phyloP scores from a whole-genome alignment of 768 basidiomycete genomes.

The Baorangia bicolor region DNA sequence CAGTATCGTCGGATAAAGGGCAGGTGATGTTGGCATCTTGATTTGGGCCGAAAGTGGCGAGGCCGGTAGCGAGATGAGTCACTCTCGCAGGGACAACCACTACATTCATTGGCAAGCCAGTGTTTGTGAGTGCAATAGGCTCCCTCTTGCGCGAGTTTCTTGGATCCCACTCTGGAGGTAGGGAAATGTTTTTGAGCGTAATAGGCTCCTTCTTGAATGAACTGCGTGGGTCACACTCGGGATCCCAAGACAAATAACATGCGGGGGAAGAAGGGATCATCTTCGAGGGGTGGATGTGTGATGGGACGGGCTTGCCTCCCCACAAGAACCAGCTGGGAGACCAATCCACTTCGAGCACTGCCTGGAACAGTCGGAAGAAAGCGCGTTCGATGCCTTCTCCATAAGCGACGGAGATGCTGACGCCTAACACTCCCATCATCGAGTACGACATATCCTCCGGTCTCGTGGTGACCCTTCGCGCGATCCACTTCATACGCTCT shows the following conservation, averaged over 20 bases:
- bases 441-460: conserved; percentile 19
- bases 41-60: neutral
- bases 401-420: conserved; percentile 15
- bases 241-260: neutral
- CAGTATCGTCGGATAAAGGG: neutral
- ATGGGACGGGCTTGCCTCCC: neutral
- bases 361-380: conserved; percentile 9
- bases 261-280: conserved; percentile 7
- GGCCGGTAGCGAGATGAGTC: neutral
- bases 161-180: too few species aligned
- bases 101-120: neutral
- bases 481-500: conserved; percentile 15
- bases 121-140: neutral
- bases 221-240: neutral
- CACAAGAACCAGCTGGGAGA: neutral
- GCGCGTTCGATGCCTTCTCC: conserved; percentile 17
- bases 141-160: too few species aligned
- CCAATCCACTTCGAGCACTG: neutral
- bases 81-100: neutral
- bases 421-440: conserved; percentile 16
- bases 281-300: conserved; percentile 1
- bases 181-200: too few species aligned
- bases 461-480: conserved; percentile 13
- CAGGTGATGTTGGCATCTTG: neutral
- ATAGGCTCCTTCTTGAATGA: neutral